Conservation (phyloP, 129 eudicot genomes). For the Artemisia tridentata region DNA sequence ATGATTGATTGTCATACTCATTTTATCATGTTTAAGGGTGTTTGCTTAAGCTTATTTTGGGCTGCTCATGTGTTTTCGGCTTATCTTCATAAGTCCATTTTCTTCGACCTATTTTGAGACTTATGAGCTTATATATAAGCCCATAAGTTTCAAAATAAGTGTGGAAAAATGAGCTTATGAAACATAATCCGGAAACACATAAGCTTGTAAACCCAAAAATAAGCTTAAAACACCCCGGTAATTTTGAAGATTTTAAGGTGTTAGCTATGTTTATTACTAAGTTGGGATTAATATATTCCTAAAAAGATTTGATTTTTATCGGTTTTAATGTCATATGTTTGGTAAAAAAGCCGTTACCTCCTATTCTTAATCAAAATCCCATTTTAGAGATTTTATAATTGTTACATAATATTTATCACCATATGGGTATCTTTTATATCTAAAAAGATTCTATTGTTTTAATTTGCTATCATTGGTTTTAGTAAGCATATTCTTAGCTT, state of each 20-base stretch:
- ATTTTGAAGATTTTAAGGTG: too few species aligned
- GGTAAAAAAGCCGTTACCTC: not conserved
- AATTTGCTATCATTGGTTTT: constrained; percentile 25
- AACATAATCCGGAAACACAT: too few species aligned
- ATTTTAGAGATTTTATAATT: not conserved
- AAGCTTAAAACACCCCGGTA: too few species aligned
- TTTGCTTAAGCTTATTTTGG: too few species aligned
- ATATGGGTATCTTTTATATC: constrained; percentile 2
- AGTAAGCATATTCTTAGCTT: constrained; percentile 33
- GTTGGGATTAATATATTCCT: not conserved
- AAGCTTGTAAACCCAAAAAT: too few species aligned
- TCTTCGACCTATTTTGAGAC: too few species aligned
- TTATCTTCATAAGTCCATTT: too few species aligned
- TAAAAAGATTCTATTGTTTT: constrained; percentile 22
- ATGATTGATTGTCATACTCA: not conserved
- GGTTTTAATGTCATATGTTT: not conserved
- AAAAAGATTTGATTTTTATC: not conserved
- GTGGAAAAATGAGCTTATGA: too few species aligned
- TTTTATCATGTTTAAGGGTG: not conserved
- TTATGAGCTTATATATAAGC: too few species aligned
- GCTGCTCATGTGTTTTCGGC: too few species aligned
- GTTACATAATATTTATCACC: constrained; percentile 12
- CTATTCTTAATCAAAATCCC: not conserved
- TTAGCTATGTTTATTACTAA: not conserved
- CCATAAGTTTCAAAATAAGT: too few species aligned